Evolutionary conservation across 2,329 filamentous ascomycete genomes (phyloP).

Genomic region (Ophiosphaerella narmari): DNA sequence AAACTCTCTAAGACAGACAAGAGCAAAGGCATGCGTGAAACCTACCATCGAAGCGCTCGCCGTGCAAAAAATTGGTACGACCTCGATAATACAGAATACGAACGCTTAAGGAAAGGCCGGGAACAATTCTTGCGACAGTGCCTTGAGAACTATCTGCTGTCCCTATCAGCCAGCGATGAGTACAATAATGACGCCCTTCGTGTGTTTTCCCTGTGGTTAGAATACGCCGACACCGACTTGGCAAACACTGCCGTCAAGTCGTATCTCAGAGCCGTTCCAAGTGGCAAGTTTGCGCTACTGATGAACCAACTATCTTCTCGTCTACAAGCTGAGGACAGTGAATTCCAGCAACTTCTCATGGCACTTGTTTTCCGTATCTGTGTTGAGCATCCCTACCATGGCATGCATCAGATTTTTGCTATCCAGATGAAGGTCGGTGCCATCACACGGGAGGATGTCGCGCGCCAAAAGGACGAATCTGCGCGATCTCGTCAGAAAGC

Average conservation of each 20-base stretch:
- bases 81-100: constrained; percentile 87
- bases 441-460: constrained; percentile 52
- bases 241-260: constrained; percentile 78
- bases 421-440: constrained; percentile 57
- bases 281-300: constrained; percentile 85
- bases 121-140: constrained; percentile 85
- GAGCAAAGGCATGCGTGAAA: constrained; percentile 53
- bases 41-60: constrained; percentile 61
- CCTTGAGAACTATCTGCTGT: constrained; percentile 89
- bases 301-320: constrained; percentile 98
- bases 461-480: constrained; percentile 72
- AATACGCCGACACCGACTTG: constrained; percentile 74
- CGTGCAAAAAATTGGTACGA: constrained; percentile 87
- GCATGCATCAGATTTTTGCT: constrained; percentile 95
- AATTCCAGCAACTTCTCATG: constrained; percentile 78
- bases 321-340: constrained; percentile 68
- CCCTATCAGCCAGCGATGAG: constrained; percentile 81
- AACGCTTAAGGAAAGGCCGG: constrained; percentile 74
- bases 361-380: constrained; percentile 82
- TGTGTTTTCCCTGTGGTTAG: constrained; percentile 93
- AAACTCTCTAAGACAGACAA: constrained; percentile 58
- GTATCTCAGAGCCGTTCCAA: constrained; percentile 75
- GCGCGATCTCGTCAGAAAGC: constrained; percentile 75
- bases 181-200: constrained; percentile 89
- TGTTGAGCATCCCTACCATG: constrained; percentile 90